A percentile compares a stretch with the other conserved stretches of the same genome.
Conservation (phyloP, 257 asterid genomes). For the Eucommia ulmoides region DNA sequence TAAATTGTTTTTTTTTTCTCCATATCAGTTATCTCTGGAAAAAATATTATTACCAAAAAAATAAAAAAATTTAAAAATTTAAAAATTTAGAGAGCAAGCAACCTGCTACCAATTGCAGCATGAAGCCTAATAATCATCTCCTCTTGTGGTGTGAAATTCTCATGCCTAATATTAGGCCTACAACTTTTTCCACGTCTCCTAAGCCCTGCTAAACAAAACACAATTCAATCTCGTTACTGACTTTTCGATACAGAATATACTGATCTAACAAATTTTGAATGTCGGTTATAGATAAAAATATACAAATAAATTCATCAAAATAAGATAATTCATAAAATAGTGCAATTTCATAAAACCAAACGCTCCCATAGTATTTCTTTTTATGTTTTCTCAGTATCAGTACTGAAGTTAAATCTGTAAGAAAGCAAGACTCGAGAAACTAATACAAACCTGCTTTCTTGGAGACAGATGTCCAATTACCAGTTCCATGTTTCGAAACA, state of each 20-base stretch:
- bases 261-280: not conserved
- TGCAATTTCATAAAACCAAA: no score
- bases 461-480: constrained; percentile 31
- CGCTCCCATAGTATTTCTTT: no score
- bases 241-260: not conserved
- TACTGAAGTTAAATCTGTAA: no score
- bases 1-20: no score
- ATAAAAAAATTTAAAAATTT: no score
- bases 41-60: no score
- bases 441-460: constrained; percentile 48
- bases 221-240: not conserved
- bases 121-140: constrained; percentile 78
- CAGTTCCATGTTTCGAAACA: constrained; percentile 30
- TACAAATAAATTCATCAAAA: no score
- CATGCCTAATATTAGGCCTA: constrained; percentile 31
- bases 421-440: no score
- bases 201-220: constrained; percentile 21
- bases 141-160: constrained; percentile 65
- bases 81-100: not conserved
- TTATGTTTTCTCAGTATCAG: no score
- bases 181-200: constrained; percentile 47
- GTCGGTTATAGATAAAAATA: no score
- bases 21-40: no score
- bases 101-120: constrained; percentile 89
- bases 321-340: no score